A percentile compares a stretch with the other conserved stretches of the same genome.
Evolutionary conservation across 768 basidiomycete species (phyloP).

Genomic region (Gloeopeniophorella convolvens): DNA sequence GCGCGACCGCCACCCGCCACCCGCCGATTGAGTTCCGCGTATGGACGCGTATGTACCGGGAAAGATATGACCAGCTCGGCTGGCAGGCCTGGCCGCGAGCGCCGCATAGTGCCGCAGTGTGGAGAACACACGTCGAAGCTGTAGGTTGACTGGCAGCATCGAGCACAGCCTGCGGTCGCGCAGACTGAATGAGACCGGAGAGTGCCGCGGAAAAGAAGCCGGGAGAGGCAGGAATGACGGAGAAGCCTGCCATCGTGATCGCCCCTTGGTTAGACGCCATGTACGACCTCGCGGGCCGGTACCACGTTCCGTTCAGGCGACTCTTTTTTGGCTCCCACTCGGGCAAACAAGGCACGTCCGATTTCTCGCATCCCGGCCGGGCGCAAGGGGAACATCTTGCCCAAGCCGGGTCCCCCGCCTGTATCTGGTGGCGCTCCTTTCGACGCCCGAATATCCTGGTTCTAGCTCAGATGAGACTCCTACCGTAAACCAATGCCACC

Average conservation of each 20-base stretch:
- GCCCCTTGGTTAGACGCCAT: conserved; percentile 9
- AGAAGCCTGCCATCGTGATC: conserved; percentile 4
- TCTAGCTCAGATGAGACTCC: background rate
- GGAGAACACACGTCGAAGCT: too few species aligned
- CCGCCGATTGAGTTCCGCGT: too few species aligned
- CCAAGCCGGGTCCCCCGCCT: background rate
- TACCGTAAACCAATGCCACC: conserved; percentile 17
- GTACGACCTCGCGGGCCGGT: background rate
- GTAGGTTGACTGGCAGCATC: too few species aligned
- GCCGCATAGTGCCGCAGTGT: too few species aligned
- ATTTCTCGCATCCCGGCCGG: background rate
- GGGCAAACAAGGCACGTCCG: background rate
- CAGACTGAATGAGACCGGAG: conserved; percentile 2
- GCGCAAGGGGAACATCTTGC: background rate
- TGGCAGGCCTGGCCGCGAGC: too few species aligned
- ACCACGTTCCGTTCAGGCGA: background rate
- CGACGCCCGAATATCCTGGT: background rate
- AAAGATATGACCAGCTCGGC: too few species aligned
- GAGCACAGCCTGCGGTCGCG: too few species aligned
- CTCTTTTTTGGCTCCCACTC: background rate
- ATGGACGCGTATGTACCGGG: too few species aligned
- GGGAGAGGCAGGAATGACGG: conserved; percentile 7
- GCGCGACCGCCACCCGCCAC: too few species aligned
- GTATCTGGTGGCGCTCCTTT: background rate
- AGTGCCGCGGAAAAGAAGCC: conserved; percentile 8